Conservation (phyloP, 208 protist species). For the Wallacemonas rigidus region DNA sequence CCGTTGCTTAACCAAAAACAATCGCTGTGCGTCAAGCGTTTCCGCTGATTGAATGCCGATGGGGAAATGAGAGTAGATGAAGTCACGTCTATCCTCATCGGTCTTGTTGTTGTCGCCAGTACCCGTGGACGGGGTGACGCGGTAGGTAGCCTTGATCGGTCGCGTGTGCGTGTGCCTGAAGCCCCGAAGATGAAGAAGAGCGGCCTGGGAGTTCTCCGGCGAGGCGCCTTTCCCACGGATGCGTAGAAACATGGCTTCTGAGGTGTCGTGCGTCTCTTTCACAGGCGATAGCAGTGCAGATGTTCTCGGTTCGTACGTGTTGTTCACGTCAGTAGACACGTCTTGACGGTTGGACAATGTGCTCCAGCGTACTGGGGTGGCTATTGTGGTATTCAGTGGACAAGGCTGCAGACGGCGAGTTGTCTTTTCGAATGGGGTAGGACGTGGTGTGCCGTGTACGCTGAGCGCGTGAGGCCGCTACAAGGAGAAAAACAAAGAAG, state of each 20-base stretch:
- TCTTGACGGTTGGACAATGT: too few species aligned
- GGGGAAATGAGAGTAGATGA: slow-evolving; percentile 59
- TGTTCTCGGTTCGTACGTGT: too few species aligned
- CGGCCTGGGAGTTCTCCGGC: slow-evolving; percentile 86
- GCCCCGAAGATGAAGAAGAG: slow-evolving; percentile 71
- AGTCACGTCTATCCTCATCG: slow-evolving; percentile 20
- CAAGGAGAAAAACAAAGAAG: too few species aligned
- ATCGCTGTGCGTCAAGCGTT: slow-evolving; percentile 6
- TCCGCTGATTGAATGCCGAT: slow-evolving; percentile 49
- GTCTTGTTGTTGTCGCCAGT: neutral
- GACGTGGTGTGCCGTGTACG: too few species aligned
- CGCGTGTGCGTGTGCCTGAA: slow-evolving; percentile 64
- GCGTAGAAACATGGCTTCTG: slow-evolving; percentile 65
- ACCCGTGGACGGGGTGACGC: neutral
- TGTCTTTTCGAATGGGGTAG: too few species aligned
- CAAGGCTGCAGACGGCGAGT: too few species aligned
- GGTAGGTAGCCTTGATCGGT: neutral
- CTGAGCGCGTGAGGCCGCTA: too few species aligned
- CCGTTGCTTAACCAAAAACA: neutral
- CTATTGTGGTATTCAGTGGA: too few species aligned
- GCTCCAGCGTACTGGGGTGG: too few species aligned
- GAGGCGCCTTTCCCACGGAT: slow-evolving; percentile 77
- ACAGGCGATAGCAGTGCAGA: too few species aligned
- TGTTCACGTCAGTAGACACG: too few species aligned
- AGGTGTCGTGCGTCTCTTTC: too few species aligned